These are phyloP conservation scores for Arachnomyces sp. DNA, from an alignment of 2,329 filamentous ascomycete species.

Conservation along the genomic window DNA sequence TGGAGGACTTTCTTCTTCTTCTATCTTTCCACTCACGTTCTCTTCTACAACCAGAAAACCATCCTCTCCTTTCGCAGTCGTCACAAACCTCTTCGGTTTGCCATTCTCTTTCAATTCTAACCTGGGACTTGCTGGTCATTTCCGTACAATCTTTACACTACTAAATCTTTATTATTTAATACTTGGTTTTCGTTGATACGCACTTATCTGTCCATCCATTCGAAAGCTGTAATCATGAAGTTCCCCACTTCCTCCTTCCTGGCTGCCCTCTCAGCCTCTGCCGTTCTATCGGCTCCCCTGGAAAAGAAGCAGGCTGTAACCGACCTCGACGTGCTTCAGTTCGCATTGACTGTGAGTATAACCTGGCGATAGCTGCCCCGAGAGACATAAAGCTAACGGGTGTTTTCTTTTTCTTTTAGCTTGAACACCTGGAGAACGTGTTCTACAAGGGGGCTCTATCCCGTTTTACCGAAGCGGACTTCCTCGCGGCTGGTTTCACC, in stretches of 20 bases:
- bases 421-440: constrained; percentile 51
- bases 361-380: background rate
- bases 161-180: constrained; percentile 7
- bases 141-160: constrained; percentile 8
- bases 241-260: constrained; percentile 7
- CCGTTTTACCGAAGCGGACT: constrained; percentile 49
- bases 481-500: constrained; percentile 44
- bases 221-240: constrained; percentile 9
- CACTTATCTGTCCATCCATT: constrained; percentile 2
- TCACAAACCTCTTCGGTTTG: no score
- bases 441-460: constrained; percentile 55
- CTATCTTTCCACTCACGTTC: constrained; percentile 5
- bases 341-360: constrained; percentile 12
- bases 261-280: constrained; percentile 7
- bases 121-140: constrained; percentile 9
- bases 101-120: no score
- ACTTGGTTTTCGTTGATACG: constrained; percentile 6
- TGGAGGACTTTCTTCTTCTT: constrained; percentile 1
- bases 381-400: background rate
- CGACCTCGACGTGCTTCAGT: constrained; percentile 14
- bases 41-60: constrained; percentile 7
- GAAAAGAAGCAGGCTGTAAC: constrained; percentile 7
- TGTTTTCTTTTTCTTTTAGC: constrained; percentile 15
- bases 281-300: constrained; percentile 7
- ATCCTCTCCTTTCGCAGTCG: constrained; percentile 9